Base-by-base conservation (phyloP, 805 yeast genomes). In the Debaryomyces hansenii region DNA sequence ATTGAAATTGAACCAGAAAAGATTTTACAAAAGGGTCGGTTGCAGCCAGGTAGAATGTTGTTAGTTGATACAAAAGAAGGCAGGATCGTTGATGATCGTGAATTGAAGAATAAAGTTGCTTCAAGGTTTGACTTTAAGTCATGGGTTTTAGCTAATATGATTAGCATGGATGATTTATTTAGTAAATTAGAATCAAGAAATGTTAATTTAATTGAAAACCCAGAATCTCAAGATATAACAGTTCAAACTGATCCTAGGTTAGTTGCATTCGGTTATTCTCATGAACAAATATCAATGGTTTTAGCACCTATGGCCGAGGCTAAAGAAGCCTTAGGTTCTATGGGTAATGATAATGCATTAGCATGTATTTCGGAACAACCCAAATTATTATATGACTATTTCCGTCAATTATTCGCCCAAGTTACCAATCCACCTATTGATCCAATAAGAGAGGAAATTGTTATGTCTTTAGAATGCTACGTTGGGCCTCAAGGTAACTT, bases 391-490 rank as follows among this genome's bases (percentile, higher is more conserved):
- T 92, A 87, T 67, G 99, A 94, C 62, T 92, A 92, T 72, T 94
- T 92, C 78, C 84, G 96, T 60, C 96, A 92, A 68, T 78, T 92
- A 62, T 92, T 92, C 72, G 99, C 99, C 16, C 99, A 92, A 72
- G 99, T 92, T 46, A 92, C 99, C 28, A 92, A 92, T 72, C 99
- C 99, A 47, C 98, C 99, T 42, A 94, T 92, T 63, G 99, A 92
- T 67, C 98, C 99, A 43, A 94, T 92, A 58, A 85, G 98, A 67
- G 99, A 92, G 73, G 85, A 85, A 49, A 88, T 92, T 57, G 98
- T 94, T 62, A 92, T 92, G 99, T 89, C 97, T 10, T 78, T 94
- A 56, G 97, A 92, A 67, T 92, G 99, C 72, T 90, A 87, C 68
- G 84, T 92, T 60, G 99, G 99, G 46, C 98, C 98, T n/a, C 98